A percentile compares a stretch with the other conserved stretches of the same genome.
Evolutionary conservation across 768 basidiomycete species (phyloP).

Genomic region (Punctularia strigosozonata): DNA sequence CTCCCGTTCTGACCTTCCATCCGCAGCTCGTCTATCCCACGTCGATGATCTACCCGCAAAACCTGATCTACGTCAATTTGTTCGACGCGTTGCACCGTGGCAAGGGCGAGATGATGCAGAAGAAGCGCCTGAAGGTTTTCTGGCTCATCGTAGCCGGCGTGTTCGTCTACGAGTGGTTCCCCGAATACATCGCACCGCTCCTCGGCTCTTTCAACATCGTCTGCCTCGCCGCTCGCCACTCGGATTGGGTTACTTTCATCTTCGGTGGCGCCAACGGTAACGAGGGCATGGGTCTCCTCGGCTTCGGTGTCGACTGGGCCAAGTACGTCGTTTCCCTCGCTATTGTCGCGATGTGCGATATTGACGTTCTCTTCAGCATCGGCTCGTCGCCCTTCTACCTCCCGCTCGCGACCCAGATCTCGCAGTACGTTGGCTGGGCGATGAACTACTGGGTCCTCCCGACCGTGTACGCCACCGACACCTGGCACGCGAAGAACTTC

Average conservation of each 20-base stretch:
- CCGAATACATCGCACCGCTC: neutral
- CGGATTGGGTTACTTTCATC: slow-evolving; percentile 32
- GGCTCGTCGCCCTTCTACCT: slow-evolving; percentile 28
- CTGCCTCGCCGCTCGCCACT: neutral
- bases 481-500: slow-evolving; percentile 43
- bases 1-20: no score
- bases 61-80: neutral
- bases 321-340: slow-evolving; percentile 1
- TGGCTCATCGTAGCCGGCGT: neutral
- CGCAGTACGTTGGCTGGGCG: slow-evolving; percentile 37
- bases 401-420: neutral
- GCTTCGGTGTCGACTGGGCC: slow-evolving; percentile 57
- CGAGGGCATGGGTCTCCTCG: slow-evolving; percentile 52
- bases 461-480: slow-evolving; percentile 51
- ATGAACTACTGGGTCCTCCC: slow-evolving; percentile 40
- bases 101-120: neutral
- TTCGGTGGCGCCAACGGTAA: slow-evolving; percentile 61
- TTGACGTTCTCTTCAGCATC: slow-evolving; percentile 1
- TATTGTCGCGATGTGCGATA: neutral
- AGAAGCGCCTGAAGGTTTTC: neutral
- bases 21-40: neutral
- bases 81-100: neutral
- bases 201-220: neutral
- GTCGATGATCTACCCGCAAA: neutral
- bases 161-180: neutral